phyloP scores from a whole-genome alignment of 2,329 filamentous ascomycete species.

The Clonostachys sp. region DNA sequence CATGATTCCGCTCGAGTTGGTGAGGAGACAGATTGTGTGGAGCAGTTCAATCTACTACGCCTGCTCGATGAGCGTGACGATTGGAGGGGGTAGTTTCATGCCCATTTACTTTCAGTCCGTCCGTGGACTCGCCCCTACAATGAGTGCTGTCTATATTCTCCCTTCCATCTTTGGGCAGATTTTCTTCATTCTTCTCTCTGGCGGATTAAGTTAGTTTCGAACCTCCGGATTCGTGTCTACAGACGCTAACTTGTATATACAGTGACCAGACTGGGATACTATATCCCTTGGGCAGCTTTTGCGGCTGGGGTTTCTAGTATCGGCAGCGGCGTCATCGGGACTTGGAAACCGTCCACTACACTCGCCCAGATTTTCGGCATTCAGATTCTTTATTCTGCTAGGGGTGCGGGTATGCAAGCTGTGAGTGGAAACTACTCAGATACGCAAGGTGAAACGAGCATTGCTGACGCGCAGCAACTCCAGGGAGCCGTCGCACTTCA shows the following conservation, averaged over 20 bases:
- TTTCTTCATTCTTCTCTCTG: conserved; percentile 24
- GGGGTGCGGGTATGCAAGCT: conserved; percentile 33
- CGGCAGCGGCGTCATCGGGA: conserved; percentile 28
- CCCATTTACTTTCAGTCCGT: conserved; percentile 44
- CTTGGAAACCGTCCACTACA: conserved; percentile 21
- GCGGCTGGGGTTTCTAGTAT: conserved; percentile 28
- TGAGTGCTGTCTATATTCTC: conserved; percentile 31
- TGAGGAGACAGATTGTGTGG: conserved; percentile 10
- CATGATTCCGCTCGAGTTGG: conserved; percentile 18
- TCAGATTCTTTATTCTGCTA: conserved; percentile 37
- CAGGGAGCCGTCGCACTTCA: conserved; percentile 6
- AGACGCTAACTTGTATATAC: conserved; percentile 8
- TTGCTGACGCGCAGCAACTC: background rate
- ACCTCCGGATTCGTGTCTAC: no score
- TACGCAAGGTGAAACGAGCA: no score
- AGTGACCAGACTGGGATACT: conserved; percentile 4
- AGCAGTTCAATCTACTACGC: conserved; percentile 28
- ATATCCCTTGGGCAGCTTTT: conserved; percentile 14
- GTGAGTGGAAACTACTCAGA: background rate
- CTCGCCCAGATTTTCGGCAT: conserved; percentile 38
- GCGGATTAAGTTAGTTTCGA: conserved; percentile 18
- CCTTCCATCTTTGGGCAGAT: conserved; percentile 31
- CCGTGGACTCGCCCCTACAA: conserved; percentile 25
- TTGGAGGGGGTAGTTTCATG: conserved; percentile 34
- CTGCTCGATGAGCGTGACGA: conserved; percentile 31